These are phyloP conservation scores for Triangularia verruculosa DNA, from an alignment of 2,329 filamentous ascomycete species.

Conservation along the genomic window DNA sequence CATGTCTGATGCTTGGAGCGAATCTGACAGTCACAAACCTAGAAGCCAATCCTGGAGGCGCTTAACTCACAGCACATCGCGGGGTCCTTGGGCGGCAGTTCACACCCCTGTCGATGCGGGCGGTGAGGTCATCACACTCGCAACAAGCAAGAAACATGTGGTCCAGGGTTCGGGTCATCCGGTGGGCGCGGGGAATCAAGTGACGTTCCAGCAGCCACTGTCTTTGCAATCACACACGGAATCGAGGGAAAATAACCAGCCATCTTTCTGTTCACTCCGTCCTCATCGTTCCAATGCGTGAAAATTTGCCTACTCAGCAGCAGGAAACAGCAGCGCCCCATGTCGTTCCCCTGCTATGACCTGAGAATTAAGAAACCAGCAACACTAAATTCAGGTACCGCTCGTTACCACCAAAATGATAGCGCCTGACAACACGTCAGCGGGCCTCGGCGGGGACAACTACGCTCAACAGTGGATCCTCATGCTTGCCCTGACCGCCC, in stretches of 20 bases:
- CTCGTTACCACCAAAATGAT: slow-evolving; percentile 42
- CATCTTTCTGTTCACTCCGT: background rate
- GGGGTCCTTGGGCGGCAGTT: background rate
- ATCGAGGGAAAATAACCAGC: background rate
- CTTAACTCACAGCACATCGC: background rate
- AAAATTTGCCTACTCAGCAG: background rate
- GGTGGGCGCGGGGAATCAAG: background rate
- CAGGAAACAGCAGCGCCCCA: background rate
- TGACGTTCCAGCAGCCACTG: background rate
- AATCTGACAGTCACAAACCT: no score
- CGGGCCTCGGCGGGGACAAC: slow-evolving; percentile 35
- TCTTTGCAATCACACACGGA: background rate
- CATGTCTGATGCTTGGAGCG: background rate
- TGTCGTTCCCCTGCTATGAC: background rate
- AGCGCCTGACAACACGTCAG: slow-evolving; percentile 10
- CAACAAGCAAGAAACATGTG: background rate
- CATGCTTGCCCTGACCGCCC: slow-evolving; percentile 56
- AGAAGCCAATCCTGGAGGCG: no score
- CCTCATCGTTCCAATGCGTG: background rate
- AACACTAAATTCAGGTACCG: slow-evolving; percentile 22
- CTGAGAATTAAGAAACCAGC: background rate
- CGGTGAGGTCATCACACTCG: background rate
- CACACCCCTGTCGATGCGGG: background rate
- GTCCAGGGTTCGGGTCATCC: background rate
- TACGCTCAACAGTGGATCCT: slow-evolving; percentile 55